Conservation (phyloP, 345 rosid genomes). For the Populus alba region DNA sequence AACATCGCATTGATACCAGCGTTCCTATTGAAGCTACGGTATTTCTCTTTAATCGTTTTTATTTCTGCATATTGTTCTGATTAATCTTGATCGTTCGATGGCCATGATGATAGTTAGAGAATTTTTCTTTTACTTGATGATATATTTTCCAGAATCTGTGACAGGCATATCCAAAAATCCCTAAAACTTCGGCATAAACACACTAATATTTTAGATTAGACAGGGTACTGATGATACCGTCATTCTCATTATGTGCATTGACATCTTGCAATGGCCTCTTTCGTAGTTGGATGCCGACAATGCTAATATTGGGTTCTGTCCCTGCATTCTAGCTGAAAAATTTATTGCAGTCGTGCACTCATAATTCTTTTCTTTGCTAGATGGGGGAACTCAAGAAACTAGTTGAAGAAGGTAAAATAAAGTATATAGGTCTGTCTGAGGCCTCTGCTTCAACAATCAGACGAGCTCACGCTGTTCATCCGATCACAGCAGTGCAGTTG, state of each 20-base stretch:
- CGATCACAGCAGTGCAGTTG: constrained; percentile 13
- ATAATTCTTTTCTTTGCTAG: constrained; percentile 7
- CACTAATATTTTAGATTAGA: too few species aligned
- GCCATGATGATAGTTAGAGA: neutral
- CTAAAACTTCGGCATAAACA: too few species aligned
- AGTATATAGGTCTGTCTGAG: constrained; percentile 63
- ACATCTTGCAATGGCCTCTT: too few species aligned
- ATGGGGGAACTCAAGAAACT: constrained; percentile 65
- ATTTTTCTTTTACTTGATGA: neutral
- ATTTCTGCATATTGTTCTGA: neutral
- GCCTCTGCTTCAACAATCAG: constrained; percentile 75
- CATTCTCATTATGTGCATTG: too few species aligned
- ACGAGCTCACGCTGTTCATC: constrained; percentile 76
- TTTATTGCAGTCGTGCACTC: neutral
- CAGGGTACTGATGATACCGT: too few species aligned
- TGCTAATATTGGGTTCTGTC: too few species aligned
- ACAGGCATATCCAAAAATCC: too few species aligned
- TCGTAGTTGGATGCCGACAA: too few species aligned
- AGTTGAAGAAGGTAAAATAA: constrained; percentile 69
- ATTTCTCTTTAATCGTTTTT: neutral
- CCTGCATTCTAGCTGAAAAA: neutral
- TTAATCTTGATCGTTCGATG: neutral
- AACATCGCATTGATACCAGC: constrained; percentile 19
- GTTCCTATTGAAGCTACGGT: constrained; percentile 26
- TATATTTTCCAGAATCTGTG: too few species aligned